phyloP scores from a whole-genome alignment of 2,329 filamentous ascomycete genomes.

The Aspergillus floridensis region DNA sequence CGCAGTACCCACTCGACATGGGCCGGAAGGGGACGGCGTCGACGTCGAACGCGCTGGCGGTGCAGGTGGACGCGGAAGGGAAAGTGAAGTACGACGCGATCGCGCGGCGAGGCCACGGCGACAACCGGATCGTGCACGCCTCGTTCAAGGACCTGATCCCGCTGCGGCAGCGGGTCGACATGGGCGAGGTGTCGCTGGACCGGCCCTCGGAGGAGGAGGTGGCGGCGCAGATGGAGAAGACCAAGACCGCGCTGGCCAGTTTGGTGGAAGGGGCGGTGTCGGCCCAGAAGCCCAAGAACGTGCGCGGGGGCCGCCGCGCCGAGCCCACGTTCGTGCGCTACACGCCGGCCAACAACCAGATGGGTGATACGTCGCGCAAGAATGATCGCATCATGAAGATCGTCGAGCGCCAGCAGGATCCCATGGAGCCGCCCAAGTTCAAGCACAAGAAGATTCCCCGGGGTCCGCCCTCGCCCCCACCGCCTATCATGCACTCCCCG shows the following conservation, averaged over 20 bases:
- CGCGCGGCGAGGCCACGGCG: slow-evolving; percentile 80
- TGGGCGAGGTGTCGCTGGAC: slow-evolving; percentile 83
- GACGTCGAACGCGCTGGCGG: slow-evolving; percentile 81
- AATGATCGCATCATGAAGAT: slow-evolving; percentile 98
- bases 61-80: slow-evolving; percentile 86
- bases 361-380: slow-evolving; percentile 83
- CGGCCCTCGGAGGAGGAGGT: slow-evolving; percentile 83
- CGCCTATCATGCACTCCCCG: slow-evolving; percentile 91
- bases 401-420: slow-evolving; percentile 87
- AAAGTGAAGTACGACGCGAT: slow-evolving; percentile 97
- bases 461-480: slow-evolving; percentile 86
- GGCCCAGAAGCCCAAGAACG: slow-evolving; percentile 93
- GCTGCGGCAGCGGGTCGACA: slow-evolving; percentile 85
- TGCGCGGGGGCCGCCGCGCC: slow-evolving; percentile 74
- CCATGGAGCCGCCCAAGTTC: slow-evolving; percentile 96
- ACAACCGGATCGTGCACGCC: slow-evolving; percentile 81
- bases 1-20: slow-evolving; percentile 96
- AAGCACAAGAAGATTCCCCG: slow-evolving; percentile 98
- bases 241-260: slow-evolving; percentile 77
- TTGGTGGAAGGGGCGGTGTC: slow-evolving; percentile 83
- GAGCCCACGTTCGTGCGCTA: slow-evolving; percentile 95
- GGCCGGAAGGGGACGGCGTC: slow-evolving; percentile 69
- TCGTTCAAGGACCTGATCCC: slow-evolving; percentile 98
- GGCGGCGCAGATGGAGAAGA: slow-evolving; percentile 78
- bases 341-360: slow-evolving; percentile 84